Percentiles rank a stretch among this genome's conserved stretches.
These are phyloP conservation scores for Alternaria sp. DNA, from an alignment of 2,329 filamentous ascomycete genomes.

Conservation along the genomic window DNA sequence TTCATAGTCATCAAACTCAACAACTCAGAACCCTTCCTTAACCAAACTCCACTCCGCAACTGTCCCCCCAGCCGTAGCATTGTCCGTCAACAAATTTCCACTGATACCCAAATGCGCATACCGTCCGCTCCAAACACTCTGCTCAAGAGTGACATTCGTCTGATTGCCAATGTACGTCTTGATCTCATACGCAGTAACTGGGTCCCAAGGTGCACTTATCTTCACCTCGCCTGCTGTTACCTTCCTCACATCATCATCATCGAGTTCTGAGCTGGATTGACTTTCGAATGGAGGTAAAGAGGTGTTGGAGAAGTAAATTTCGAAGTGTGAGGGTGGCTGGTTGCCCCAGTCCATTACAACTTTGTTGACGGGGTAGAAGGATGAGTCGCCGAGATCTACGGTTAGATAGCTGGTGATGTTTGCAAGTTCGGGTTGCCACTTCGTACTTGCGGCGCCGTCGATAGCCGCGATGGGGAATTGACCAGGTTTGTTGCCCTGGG, in stretches of 20 bases:
- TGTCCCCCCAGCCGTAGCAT: slow-evolving; percentile 53
- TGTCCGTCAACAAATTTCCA: slow-evolving; percentile 53
- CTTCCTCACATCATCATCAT: slow-evolving; percentile 22
- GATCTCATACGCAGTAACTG: slow-evolving; percentile 44
- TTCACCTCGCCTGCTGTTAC: slow-evolving; percentile 35
- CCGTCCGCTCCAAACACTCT: slow-evolving; percentile 51
- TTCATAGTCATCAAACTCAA: neutral
- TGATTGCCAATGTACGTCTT: slow-evolving; percentile 53
- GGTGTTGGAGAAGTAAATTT: slow-evolving; percentile 62
- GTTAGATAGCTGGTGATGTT: slow-evolving; percentile 62
- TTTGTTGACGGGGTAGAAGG: slow-evolving; percentile 53
- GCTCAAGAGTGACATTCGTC: slow-evolving; percentile 52
- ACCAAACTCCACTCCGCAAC: slow-evolving; percentile 61
- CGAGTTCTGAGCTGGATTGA: neutral
- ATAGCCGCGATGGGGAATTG: slow-evolving; percentile 73
- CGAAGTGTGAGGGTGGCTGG: slow-evolving; percentile 60
- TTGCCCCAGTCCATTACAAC: slow-evolving; percentile 68
- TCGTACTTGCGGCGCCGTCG: slow-evolving; percentile 70
- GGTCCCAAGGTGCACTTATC: slow-evolving; percentile 53
- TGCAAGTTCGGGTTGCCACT: slow-evolving; percentile 66
- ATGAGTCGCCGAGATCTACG: slow-evolving; percentile 54
- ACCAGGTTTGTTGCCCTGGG: slow-evolving; percentile 59
- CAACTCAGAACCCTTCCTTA: slow-evolving; percentile 11
- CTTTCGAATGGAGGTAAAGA: slow-evolving; percentile 37
- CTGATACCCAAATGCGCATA: slow-evolving; percentile 56